Evolutionary conservation across 352 stramenopile genomes (phyloP).

Genomic region (Elongisporangium anandrum): DNA sequence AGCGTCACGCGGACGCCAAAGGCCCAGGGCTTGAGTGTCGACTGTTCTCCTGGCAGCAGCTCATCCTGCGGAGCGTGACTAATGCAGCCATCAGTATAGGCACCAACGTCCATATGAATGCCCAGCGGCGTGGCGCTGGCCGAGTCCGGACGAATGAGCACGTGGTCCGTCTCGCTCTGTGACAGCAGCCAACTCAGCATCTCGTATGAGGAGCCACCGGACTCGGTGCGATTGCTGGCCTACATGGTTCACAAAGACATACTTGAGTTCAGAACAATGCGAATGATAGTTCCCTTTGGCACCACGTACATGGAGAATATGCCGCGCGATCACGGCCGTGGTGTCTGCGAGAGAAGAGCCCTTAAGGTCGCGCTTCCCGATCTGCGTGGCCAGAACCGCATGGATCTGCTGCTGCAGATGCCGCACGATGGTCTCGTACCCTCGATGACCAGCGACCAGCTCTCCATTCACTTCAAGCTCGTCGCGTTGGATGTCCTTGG

Average conservation of each 20-base stretch:
- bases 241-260: no score
- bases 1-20: conserved; percentile 59
- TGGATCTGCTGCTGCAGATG: conserved; percentile 40
- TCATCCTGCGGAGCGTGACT: no score
- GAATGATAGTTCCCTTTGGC: no score
- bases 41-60: background rate
- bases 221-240: conserved; percentile 79
- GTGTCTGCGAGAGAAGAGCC: background rate
- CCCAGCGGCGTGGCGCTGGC: conserved; percentile 52
- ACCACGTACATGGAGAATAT: conserved; percentile 26
- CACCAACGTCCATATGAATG: conserved; percentile 53
- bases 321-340: conserved; percentile 20
- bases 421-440: conserved; percentile 59
- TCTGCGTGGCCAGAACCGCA: conserved; percentile 18
- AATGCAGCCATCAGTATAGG: conserved; percentile 19
- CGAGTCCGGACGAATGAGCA: conserved; percentile 64
- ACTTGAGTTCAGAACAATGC: conserved; percentile 3
- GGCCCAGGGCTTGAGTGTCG: conserved; percentile 22
- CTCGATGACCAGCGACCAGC: conserved; percentile 32
- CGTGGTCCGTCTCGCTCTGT: conserved; percentile 41
- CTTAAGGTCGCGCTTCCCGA: conserved; percentile 11
- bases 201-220: conserved; percentile 64
- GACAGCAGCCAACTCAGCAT: conserved; percentile 56
- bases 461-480: conserved; percentile 64
- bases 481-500: conserved; percentile 79